A percentile compares a stretch with the other conserved stretches of the same genome.
Conservation (phyloP, 805 yeast species). For the Wickerhamomyces kurtzmanii region DNA sequence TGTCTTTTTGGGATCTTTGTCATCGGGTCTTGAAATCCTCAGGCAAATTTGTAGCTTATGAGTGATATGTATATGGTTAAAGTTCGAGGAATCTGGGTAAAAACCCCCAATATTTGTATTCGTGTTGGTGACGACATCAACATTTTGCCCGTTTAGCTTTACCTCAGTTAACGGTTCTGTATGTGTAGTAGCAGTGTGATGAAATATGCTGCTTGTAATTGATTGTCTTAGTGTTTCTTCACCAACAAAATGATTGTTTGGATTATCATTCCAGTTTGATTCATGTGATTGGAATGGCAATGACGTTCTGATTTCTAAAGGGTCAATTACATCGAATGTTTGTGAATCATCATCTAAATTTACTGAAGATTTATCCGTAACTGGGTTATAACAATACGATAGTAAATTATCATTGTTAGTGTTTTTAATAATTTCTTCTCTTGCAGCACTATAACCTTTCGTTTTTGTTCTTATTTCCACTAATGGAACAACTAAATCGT, state of each 20-base stretch:
- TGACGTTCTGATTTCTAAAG: constrained; percentile 7
- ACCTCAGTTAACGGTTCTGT: no score
- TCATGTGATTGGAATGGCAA: no score
- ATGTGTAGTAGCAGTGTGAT: no score
- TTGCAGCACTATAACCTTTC: constrained; percentile 29
- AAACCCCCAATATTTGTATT: no score
- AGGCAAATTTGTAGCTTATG: constrained; percentile 67
- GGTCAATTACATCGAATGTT: constrained; percentile 12
- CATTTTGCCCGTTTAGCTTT: no score
- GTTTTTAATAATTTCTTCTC: constrained; percentile 50
- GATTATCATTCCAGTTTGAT: no score
- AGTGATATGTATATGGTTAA: constrained; percentile 48
- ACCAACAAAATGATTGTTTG: no score
- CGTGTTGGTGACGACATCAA: no score
- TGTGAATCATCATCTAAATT: no score
- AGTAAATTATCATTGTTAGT: constrained; percentile 54
- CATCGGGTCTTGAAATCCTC: constrained; percentile 55
- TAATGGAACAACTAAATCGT: constrained; percentile 46
- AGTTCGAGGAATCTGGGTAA: constrained; percentile 53
- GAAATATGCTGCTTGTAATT: no score
- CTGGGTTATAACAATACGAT: constrained; percentile 38
- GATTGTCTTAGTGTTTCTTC: no score
- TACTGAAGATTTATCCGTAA: constrained; percentile 17
- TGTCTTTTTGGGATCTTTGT: constrained; percentile 30
- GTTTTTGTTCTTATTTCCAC: constrained; percentile 56